These are phyloP conservation scores for Neurospora sp. DNA, from an alignment of 495 filamentous ascomycete species.

Conservation along the genomic window DNA sequence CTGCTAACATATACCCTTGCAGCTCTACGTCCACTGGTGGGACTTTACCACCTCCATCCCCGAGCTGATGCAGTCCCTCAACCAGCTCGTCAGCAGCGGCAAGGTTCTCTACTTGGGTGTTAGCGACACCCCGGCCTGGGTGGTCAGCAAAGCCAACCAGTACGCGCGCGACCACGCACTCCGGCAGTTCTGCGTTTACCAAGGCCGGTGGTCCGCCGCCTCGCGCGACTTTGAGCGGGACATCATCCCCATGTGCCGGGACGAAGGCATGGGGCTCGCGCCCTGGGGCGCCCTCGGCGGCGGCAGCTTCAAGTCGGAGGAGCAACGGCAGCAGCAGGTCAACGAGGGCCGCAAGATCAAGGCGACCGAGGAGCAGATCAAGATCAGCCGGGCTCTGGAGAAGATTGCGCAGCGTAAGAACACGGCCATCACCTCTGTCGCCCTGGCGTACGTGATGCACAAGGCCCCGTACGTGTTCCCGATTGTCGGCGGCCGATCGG, in stretches of 20 bases:
- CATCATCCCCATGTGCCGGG: constrained; percentile 54
- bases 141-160: constrained; percentile 57
- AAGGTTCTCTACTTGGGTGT: constrained; percentile 66
- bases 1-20: neutral
- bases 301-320: constrained; percentile 53
- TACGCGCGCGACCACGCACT: constrained; percentile 57
- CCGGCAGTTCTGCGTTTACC: constrained; percentile 56
- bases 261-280: constrained; percentile 59
- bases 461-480: constrained; percentile 72
- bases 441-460: constrained; percentile 63
- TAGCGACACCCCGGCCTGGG: constrained; percentile 61
- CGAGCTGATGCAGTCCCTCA: constrained; percentile 61
- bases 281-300: constrained; percentile 56
- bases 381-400: constrained; percentile 48
- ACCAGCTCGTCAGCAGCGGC: constrained; percentile 46
- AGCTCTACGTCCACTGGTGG: constrained; percentile 57
- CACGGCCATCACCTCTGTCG: constrained; percentile 46
- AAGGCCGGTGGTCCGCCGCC: constrained; percentile 53
- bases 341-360: constrained; percentile 14
- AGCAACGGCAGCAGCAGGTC: constrained; percentile 22
- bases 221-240: constrained; percentile 61
- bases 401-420: constrained; percentile 44
- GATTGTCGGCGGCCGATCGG: constrained; percentile 53
- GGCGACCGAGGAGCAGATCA: constrained; percentile 28
- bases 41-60: constrained; percentile 50